phyloP scores from a whole-genome alignment of 2,329 filamentous ascomycete genomes.

The Phyllosticta citrichinensis region DNA sequence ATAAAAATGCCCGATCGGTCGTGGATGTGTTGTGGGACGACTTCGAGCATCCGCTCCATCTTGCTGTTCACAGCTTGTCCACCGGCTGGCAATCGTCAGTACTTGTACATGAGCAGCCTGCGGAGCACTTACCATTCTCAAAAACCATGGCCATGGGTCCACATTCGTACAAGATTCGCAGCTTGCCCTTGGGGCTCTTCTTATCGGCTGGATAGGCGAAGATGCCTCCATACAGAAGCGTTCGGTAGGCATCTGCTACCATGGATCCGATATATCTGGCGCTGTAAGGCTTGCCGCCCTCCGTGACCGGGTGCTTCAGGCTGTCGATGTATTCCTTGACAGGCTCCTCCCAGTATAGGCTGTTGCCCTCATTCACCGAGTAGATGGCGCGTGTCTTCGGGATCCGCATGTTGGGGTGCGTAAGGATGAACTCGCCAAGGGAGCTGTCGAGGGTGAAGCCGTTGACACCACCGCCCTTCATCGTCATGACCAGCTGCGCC shows the following conservation, averaged over 20 bases:
- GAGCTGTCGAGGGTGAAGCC: constrained; percentile 97
- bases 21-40: constrained; percentile 86
- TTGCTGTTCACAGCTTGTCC: constrained; percentile 85
- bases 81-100: constrained; percentile 51
- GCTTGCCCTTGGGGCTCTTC: constrained; percentile 97
- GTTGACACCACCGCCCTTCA: constrained; percentile 86
- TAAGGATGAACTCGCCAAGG: constrained; percentile 96
- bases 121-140: constrained; percentile 71
- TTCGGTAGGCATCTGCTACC: constrained; percentile 97
- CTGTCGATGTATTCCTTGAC: constrained; percentile 83
- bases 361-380: constrained; percentile 98
- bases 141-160: constrained; percentile 98
- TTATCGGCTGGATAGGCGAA: constrained; percentile 97
- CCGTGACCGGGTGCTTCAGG: constrained; percentile 63
- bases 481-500: constrained; percentile 91
- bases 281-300: constrained; percentile 79
- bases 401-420: constrained; percentile 87
- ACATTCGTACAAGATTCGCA: constrained; percentile 95
- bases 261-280: constrained; percentile 94
- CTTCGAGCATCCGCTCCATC: constrained; percentile 82
- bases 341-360: constrained; percentile 84
- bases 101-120: not conserved
- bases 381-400: constrained; percentile 78
- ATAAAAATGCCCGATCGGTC: constrained; percentile 93
- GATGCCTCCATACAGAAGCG: constrained; percentile 87